Conservation (phyloP, 768 basidiomycete species). For the Coprinopsis sp. region DNA sequence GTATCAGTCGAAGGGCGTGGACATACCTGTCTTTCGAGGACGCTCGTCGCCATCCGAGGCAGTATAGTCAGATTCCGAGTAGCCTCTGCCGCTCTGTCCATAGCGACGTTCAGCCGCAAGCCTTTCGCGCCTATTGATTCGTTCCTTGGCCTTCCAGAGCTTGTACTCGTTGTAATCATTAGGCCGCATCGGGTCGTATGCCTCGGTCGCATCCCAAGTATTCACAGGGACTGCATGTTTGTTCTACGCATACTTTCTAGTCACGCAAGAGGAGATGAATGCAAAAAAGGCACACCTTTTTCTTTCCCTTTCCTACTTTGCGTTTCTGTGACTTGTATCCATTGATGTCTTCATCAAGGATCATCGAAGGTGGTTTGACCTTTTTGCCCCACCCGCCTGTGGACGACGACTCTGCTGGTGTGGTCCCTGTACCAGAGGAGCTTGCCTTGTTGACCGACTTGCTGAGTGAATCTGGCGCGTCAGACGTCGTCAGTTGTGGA, state of each 20-base stretch:
- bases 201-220: conserved; percentile 75
- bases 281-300: conserved; percentile 52
- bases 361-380: conserved; percentile 87
- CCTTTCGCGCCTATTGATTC: conserved; percentile 67
- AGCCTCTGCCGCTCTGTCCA: conserved; percentile 53
- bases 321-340: conserved; percentile 67
- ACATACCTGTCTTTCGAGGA: conserved; percentile 63
- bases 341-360: conserved; percentile 85
- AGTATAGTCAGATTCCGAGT: conserved; percentile 62
- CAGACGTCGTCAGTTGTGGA: conserved; percentile 40
- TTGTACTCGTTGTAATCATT: conserved; percentile 92
- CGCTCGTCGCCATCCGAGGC: conserved; percentile 65
- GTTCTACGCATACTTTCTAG: conserved; percentile 37
- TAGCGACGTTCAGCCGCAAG: conserved; percentile 54
- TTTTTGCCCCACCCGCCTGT: conserved; percentile 80
- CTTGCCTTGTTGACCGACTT: conserved; percentile 35
- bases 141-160: conserved; percentile 69
- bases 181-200: conserved; percentile 77
- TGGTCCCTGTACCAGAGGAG: conserved; percentile 18
- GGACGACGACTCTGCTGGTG: conserved; percentile 14
- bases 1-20: not conserved
- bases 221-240: conserved; percentile 49
- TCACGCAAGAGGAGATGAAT: conserved; percentile 1
- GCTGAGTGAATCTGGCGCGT: no score
- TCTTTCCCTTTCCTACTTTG: conserved; percentile 44